phyloP scores from a whole-genome alignment of 768 basidiomycete genomes.

The Amanita thiersii region DNA sequence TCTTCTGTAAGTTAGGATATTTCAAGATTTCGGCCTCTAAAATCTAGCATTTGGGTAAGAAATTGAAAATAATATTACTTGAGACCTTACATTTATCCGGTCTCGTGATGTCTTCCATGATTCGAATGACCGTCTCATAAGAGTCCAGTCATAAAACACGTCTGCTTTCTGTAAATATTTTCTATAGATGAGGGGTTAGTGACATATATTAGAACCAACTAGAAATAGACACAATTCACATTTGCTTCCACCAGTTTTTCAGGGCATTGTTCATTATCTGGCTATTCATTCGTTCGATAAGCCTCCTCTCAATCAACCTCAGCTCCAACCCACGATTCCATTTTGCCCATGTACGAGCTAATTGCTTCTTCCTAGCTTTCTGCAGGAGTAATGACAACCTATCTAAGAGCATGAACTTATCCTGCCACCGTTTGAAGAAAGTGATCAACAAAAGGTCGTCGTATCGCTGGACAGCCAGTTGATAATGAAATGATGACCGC shows the following conservation, averaged over 20 bases:
- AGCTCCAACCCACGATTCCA: slow-evolving; percentile 48
- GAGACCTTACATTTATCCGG: slow-evolving; percentile 39
- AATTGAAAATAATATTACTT: no score
- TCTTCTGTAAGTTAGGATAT: no score
- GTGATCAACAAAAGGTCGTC: slow-evolving; percentile 31
- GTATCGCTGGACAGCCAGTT: slow-evolving; percentile 44
- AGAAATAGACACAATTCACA: background rate
- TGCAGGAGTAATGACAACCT: slow-evolving; percentile 43
- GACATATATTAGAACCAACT: no score
- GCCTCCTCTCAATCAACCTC: slow-evolving; percentile 32
- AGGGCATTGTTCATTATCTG: slow-evolving; percentile 43
- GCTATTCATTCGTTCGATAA: slow-evolving; percentile 35
- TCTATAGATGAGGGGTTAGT: slow-evolving; percentile 23
- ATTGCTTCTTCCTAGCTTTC: slow-evolving; percentile 30
- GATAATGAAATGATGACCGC: slow-evolving; percentile 49
- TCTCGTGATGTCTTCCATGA: slow-evolving; percentile 49
- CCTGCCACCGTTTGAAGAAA: slow-evolving; percentile 48
- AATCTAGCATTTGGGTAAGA: no score
- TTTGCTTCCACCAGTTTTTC: slow-evolving; percentile 43
- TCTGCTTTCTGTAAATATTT: slow-evolving; percentile 34
- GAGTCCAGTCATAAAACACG: slow-evolving; percentile 28
- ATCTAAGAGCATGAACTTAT: slow-evolving; percentile 29
- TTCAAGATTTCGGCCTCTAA: no score
- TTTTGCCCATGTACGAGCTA: slow-evolving; percentile 40
- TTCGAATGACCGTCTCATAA: slow-evolving; percentile 38